These are phyloP conservation scores for Flueggea neowawraea DNA, from an alignment of 441 rosid species.

Conservation along the genomic window DNA sequence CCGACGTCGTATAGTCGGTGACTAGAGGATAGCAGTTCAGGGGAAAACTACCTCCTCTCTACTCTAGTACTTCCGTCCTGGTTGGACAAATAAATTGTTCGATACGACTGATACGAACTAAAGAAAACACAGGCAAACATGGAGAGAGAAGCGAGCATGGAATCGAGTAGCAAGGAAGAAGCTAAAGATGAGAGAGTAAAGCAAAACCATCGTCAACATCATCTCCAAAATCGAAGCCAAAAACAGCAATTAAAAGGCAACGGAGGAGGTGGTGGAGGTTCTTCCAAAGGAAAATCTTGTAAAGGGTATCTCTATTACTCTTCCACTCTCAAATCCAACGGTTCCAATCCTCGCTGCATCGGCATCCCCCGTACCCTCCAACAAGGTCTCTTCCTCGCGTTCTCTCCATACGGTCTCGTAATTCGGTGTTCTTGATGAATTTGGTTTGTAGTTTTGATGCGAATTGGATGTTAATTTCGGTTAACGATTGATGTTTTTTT, in stretches of 20 bases:
- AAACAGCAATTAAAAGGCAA: neutral
- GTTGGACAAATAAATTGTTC: no score
- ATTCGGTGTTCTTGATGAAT: neutral
- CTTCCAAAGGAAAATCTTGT: constrained; percentile 57
- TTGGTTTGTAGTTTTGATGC: neutral
- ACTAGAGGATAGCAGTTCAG: no score
- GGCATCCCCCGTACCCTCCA: constrained; percentile 64
- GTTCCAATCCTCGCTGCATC: constrained; percentile 64
- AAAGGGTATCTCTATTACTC: constrained; percentile 63
- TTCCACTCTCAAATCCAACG: constrained; percentile 56
- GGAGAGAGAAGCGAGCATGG: no score
- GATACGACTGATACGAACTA: no score
- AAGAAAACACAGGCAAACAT: no score
- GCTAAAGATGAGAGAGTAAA: no score
- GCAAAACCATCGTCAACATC: no score
- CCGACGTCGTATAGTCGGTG: no score
- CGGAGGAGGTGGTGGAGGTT: constrained; percentile 11
- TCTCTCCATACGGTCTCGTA: neutral
- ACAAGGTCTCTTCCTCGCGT: constrained; percentile 28
- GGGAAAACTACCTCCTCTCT: no score
- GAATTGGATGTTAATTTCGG: neutral
- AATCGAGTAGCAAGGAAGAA: no score
- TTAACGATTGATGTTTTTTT: neutral
- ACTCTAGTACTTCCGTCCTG: no score
- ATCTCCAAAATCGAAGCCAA: neutral